Conservation (phyloP, 1,284 basidiomycete species). For the Flammula alnicola region DNA sequence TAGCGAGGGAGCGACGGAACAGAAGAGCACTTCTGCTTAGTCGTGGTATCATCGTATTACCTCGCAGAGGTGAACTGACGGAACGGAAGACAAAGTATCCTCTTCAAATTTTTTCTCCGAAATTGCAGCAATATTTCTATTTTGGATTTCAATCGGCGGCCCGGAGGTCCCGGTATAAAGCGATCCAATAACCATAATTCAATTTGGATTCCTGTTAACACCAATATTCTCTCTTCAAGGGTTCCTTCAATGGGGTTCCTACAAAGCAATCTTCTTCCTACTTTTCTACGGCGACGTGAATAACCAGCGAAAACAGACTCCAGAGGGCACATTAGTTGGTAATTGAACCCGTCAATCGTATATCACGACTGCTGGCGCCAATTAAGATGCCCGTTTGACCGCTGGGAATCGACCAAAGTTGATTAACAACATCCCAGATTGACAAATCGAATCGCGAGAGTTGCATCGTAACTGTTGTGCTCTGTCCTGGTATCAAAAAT, state of each 20-base stretch:
- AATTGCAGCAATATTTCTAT: not conserved
- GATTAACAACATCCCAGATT: constrained; percentile 48
- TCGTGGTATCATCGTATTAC: constrained; percentile 24
- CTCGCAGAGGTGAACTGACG: too few species aligned
- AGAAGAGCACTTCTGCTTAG: constrained; percentile 23
- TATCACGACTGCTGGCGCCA: constrained; percentile 53
- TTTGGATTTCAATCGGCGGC: not conserved
- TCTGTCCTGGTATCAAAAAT: constrained; percentile 45
- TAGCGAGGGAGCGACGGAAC: constrained; percentile 51
- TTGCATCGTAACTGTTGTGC: constrained; percentile 43
- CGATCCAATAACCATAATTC: too few species aligned
- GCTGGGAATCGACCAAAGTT: constrained; percentile 49
- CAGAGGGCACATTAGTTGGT: constrained; percentile 22
- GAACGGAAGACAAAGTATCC: too few species aligned
- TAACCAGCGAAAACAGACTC: not conserved
- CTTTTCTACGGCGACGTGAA: not conserved
- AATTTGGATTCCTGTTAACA: too few species aligned
- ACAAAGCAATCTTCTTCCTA: not conserved
- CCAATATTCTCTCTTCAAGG: too few species aligned
- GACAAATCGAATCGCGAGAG: constrained; percentile 48
- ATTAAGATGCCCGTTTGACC: constrained; percentile 49
- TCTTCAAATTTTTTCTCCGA: constrained; percentile 7
- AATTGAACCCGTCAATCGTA: constrained; percentile 44
- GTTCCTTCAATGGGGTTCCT: too few species aligned
- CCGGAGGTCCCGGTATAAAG: too few species aligned